Conservation (phyloP, 2,329 filamentous ascomycete genomes). For the Alternaria novae-zelandiae region DNA sequence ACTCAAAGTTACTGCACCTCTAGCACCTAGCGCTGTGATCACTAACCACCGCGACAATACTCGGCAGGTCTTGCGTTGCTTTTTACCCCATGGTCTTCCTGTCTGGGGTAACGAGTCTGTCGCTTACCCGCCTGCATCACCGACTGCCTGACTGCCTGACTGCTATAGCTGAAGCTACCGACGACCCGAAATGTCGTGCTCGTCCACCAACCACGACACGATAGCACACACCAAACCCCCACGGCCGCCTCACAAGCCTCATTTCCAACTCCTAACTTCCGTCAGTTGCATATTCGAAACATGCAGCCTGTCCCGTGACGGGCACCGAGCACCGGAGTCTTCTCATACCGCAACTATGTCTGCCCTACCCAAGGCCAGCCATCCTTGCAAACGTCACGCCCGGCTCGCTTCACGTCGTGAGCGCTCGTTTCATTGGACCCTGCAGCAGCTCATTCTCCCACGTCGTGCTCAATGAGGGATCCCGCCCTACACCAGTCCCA, state of each 20-base stretch:
- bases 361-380: slow-evolving; percentile 10
- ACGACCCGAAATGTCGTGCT: slow-evolving; percentile 14
- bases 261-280: not conserved
- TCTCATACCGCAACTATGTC: slow-evolving; percentile 8
- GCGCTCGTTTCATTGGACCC: slow-evolving; percentile 32
- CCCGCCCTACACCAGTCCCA: slow-evolving; percentile 9
- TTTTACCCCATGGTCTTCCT: not conserved
- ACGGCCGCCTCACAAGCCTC: slow-evolving; percentile 8
- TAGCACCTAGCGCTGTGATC: not conserved
- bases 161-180: not conserved
- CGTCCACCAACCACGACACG: not conserved
- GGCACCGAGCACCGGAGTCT: slow-evolving; percentile 21
- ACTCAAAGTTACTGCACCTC: not conserved
- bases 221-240: slow-evolving; percentile 11
- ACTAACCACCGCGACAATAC: slow-evolving; percentile 1
- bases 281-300: slow-evolving; percentile 14
- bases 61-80: not conserved
- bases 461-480: slow-evolving; percentile 17
- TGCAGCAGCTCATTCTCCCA: slow-evolving; percentile 30
- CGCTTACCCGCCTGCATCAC: slow-evolving; percentile 23
- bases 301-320: slow-evolving; percentile 23
- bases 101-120: slow-evolving; percentile 16
- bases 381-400: slow-evolving; percentile 2
- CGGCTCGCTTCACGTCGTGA: slow-evolving; percentile 5
- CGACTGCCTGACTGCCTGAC: not conserved